Percentiles rank a stretch among this genome's conserved stretches.
Conservation (phyloP, 2,329 filamentous ascomycete species). For the Plenodomus tracheiphilus region DNA sequence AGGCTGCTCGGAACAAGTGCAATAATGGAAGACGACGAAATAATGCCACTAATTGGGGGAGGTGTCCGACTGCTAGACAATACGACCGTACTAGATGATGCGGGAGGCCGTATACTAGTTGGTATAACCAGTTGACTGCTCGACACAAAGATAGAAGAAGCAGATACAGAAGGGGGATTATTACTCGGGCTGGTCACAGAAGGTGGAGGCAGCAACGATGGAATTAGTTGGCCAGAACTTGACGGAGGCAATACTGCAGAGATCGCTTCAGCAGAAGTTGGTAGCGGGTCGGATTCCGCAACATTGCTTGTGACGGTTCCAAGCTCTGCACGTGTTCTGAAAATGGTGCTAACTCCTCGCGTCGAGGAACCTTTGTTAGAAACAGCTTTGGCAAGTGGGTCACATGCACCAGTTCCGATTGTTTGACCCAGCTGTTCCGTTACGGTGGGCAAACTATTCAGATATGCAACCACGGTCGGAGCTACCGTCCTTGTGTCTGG, state of each 20-base stretch:
- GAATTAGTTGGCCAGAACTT: constrained; percentile 1
- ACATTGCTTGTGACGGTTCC: constrained; percentile 4
- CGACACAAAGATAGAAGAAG: neutral
- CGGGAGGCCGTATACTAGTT: neutral
- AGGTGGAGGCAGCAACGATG: neutral
- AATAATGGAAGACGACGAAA: neutral
- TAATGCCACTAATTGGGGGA: neutral
- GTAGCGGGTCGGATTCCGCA: constrained; percentile 2
- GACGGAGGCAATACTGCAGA: neutral
- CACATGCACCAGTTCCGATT: constrained; percentile 36
- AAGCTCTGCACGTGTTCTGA: constrained; percentile 4
- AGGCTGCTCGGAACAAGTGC: neutral
- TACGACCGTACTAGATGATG: neutral
- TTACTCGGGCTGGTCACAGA: neutral
- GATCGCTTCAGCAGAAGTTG: constrained; percentile 2
- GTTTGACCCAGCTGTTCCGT: constrained; percentile 30
- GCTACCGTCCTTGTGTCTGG: constrained; percentile 26
- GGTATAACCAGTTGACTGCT: neutral
- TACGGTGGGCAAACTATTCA: constrained; percentile 36
- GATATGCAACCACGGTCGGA: constrained; percentile 32
- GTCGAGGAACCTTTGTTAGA: constrained; percentile 4
- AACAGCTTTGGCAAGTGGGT: constrained; percentile 29
- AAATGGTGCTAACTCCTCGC: constrained; percentile 7
- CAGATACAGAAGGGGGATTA: neutral
- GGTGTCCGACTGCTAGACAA: neutral